Evolutionary conservation across 2,329 filamentous ascomycete species (phyloP).

Genomic region (Aspergillus pseudoglaucus): DNA sequence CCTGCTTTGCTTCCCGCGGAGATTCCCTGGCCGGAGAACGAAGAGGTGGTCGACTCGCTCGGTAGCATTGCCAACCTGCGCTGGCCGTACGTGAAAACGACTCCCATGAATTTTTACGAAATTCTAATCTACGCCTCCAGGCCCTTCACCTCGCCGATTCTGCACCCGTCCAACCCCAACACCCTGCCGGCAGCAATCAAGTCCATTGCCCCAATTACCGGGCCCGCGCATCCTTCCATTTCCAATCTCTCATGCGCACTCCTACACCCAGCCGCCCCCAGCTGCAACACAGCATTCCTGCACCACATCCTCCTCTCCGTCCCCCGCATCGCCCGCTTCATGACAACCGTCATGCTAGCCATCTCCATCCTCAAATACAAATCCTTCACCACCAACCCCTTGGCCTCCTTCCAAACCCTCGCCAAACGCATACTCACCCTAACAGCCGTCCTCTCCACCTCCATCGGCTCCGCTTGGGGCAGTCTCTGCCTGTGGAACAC

Average conservation of each 20-base stretch:
- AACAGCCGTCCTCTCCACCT: slow-evolving; percentile 69
- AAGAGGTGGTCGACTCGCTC: slow-evolving; percentile 73
- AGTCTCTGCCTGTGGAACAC: slow-evolving; percentile 83
- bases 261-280: slow-evolving; percentile 80
- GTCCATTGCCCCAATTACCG: slow-evolving; percentile 68
- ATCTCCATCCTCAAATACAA: slow-evolving; percentile 65
- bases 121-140: slow-evolving; percentile 34
- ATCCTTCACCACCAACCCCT: slow-evolving; percentile 61
- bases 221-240: slow-evolving; percentile 80
- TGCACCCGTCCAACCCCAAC: slow-evolving; percentile 65
- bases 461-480: slow-evolving; percentile 83
- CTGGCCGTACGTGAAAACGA: slow-evolving; percentile 64
- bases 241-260: slow-evolving; percentile 80
- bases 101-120: neutral
- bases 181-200: slow-evolving; percentile 57
- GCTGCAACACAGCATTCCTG: slow-evolving; percentile 78
- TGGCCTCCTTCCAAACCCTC: slow-evolving; percentile 60
- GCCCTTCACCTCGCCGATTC: slow-evolving; percentile 73
- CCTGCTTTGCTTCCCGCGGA: slow-evolving; percentile 62
- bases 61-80: slow-evolving; percentile 71
- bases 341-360: slow-evolving; percentile 59
- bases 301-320: slow-evolving; percentile 83
- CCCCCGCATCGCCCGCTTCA: slow-evolving; percentile 66
- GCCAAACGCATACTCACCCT: slow-evolving; percentile 65
- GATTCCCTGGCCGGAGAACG: slow-evolving; percentile 66